These are phyloP conservation scores for Wickerhamomyces mucosus DNA, from an alignment of 805 yeast genomes.

Conservation along the genomic window DNA sequence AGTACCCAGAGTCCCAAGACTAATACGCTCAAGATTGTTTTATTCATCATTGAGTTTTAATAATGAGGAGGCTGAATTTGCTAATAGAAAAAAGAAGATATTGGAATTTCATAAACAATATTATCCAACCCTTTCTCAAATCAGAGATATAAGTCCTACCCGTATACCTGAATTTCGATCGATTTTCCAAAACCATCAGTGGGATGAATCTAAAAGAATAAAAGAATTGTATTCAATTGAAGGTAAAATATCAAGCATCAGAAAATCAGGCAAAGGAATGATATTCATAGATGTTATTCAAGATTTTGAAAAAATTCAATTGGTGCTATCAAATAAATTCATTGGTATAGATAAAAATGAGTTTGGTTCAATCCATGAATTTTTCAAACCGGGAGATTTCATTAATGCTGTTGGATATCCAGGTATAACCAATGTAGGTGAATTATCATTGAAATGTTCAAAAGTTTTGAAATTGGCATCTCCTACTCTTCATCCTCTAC, in stretches of 20 bases:
- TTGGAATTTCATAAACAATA: constrained; percentile 5
- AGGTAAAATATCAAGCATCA: constrained; percentile 50
- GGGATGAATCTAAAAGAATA: constrained; percentile 14
- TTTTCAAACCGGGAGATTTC: constrained; percentile 63
- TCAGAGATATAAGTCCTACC: constrained; percentile 12
- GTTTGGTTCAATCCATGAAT: constrained; percentile 26
- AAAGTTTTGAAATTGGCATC: constrained; percentile 44
- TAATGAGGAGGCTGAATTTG: constrained; percentile 16
- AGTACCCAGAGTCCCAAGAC: not conserved
- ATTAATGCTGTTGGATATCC: constrained; percentile 61
- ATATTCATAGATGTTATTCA: constrained; percentile 60
- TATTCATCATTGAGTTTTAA: constrained; percentile 10
- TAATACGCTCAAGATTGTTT: not conserved
- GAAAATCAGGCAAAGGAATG: constrained; percentile 63
- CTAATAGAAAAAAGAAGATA: constrained; percentile 16
- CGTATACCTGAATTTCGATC: constrained; percentile 32
- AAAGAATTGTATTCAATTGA: constrained; percentile 22
- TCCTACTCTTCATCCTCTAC: constrained; percentile 64
- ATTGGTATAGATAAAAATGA: constrained; percentile 32
- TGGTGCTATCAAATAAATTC: constrained; percentile 47
- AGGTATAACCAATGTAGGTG: constrained; percentile 69
- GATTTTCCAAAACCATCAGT: constrained; percentile 19
- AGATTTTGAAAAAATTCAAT: constrained; percentile 48
- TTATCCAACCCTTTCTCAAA: constrained; percentile 18
- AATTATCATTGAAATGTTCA: constrained; percentile 56